Base-by-base conservation (phyloP, 768 basidiomycete genomes). In the Trametes meyenii region DNA sequence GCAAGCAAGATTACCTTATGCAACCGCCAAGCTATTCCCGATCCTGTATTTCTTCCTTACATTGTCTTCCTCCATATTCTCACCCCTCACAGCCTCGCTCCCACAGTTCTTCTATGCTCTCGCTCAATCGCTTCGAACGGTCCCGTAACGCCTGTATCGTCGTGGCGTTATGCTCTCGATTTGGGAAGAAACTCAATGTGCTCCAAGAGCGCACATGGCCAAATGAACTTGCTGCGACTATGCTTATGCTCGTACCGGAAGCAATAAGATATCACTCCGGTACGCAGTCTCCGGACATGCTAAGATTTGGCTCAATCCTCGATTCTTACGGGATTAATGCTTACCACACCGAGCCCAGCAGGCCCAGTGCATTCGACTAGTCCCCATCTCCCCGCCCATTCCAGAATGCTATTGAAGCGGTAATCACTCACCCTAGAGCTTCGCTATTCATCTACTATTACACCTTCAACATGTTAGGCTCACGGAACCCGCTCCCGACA, bases 1-100 rank as follows among this genome's bases (percentile, higher is more conserved):
- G 45, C 44, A 48, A 13, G 21, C 46, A 33, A 1, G 23, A 21
- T 55, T 63, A 26, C 62, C 56, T 43, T 35, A 58, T 43, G 10
- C 19, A 42, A 24, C 16, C 52, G 62, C 62, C 62, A 63, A 63
- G 62, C 50, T 39, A 24, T 58, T 35, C 40, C 38, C 55, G 43
- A 53, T 49, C 21, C 17, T 35, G 50, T 17, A 48, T n/a, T 21
- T 50, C 49, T 51, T 36, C 55, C 53, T 35, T 42, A 19, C 39
- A 36, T 26, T 46, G 29, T n/a, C 40, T 46, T 24, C 43, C 12
- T 19, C 17, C 50, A 35, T 21, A 24, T 60, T 64, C 62, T 44
- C 62, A 64, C 53, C 38, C 50, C 50, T 55, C 58, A 64, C 50
- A 54, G 62, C 62, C 62, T 50, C 58, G 43, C 43, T 64, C 62